A percentile compares a stretch with the other conserved stretches of the same genome.
Conservation (phyloP, 176 grass and related monocot species). For the Poa pratensis region DNA sequence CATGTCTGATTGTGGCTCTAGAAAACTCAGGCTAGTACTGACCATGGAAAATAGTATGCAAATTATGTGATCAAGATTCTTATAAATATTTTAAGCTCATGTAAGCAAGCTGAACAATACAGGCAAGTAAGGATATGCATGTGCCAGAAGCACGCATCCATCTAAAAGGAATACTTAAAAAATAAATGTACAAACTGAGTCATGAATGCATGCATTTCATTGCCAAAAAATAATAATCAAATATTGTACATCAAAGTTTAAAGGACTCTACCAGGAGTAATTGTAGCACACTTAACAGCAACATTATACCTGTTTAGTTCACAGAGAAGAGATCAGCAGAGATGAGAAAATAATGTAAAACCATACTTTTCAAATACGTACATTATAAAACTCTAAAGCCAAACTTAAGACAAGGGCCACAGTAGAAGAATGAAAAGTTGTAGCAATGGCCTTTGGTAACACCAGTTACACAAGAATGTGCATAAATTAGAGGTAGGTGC, state of each 20-base stretch:
- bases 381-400: background rate
- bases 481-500: background rate
- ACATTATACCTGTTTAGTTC: constrained; percentile 76
- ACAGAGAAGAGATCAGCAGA: constrained; percentile 25
- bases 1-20: constrained; percentile 12
- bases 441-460: background rate
- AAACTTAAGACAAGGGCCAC: background rate
- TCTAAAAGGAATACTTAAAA: background rate
- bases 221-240: constrained; percentile 20
- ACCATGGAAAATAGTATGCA: constrained; percentile 5
- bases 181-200: constrained; percentile 19
- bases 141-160: background rate
- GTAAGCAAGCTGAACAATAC: background rate
- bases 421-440: constrained; percentile 21
- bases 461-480: background rate
- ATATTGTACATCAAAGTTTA: constrained; percentile 8
- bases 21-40: constrained; percentile 1
- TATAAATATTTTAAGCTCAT: constrained; percentile 24
- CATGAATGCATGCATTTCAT: constrained; percentile 27
- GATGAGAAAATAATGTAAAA: constrained; percentile 9
- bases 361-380: constrained; percentile 5
- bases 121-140: background rate
- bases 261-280: constrained; percentile 78
- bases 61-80: constrained; percentile 20
- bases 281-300: constrained; percentile 96